Conservation (phyloP, 148 eudicot genomes). For the Nyssa sinensis region DNA sequence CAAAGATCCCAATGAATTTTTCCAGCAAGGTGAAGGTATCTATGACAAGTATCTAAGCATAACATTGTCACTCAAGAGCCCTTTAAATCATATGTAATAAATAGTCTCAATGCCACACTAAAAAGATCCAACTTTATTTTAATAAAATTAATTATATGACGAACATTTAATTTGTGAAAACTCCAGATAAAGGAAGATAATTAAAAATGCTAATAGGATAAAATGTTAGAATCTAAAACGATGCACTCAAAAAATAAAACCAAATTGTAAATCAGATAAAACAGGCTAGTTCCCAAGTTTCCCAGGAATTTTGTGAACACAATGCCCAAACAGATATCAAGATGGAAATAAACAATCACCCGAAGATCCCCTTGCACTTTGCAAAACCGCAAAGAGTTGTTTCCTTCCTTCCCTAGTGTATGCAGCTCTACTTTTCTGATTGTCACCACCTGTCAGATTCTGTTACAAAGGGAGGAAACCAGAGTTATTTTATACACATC, state of each 20-base stretch:
- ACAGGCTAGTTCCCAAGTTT: background rate
- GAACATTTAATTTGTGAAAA: background rate
- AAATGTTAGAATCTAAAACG: background rate
- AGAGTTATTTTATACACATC: slow-evolving; percentile 13
- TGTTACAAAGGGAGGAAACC: slow-evolving; percentile 29
- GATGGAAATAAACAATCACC: slow-evolving; percentile 41
- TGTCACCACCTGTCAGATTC: slow-evolving; percentile 69
- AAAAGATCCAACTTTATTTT: background rate
- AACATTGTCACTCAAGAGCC: background rate
- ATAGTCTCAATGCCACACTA: background rate
- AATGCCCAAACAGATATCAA: background rate
- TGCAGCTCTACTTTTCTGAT: slow-evolving; percentile 73
- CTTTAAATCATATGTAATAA: background rate
- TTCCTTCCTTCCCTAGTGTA: slow-evolving; percentile 95
- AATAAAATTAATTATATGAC: background rate
- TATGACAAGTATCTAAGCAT: background rate
- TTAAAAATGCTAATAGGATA: background rate
- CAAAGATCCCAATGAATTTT: too few relatives aligned
- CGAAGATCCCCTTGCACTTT: slow-evolving; percentile 99
- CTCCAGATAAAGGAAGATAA: background rate
- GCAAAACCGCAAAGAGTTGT: slow-evolving; percentile 95
- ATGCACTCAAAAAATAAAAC: background rate
- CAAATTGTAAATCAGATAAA: background rate
- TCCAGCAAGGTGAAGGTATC: background rate
- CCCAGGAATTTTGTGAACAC: slow-evolving; percentile 10